Percentiles rank a stretch among this genome's conserved stretches.
Evolutionary conservation across 495 filamentous ascomycete species (phyloP).

Genomic region (Hyaloscypha bicolor): DNA sequence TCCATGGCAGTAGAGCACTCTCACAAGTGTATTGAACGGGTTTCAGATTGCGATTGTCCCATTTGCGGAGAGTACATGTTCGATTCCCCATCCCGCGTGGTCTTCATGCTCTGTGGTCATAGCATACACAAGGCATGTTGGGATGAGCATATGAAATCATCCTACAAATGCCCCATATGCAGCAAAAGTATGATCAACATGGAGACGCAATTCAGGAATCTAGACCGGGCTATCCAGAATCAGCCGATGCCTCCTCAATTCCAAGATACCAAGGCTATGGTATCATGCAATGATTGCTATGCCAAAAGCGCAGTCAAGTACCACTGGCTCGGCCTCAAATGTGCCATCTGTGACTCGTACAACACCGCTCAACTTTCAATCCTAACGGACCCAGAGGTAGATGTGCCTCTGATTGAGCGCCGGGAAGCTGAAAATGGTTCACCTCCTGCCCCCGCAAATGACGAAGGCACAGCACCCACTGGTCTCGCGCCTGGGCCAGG

Average conservation of each 20-base stretch:
- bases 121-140: slow-evolving; percentile 91
- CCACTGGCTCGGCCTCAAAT: slow-evolving; percentile 95
- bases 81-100: slow-evolving; percentile 83
- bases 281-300: slow-evolving; percentile 94
- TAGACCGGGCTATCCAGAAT: slow-evolving; percentile 79
- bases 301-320: slow-evolving; percentile 83
- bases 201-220: slow-evolving; percentile 90
- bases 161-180: slow-evolving; percentile 95
- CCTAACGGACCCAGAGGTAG: slow-evolving; percentile 32
- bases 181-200: slow-evolving; percentile 93
- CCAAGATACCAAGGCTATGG: slow-evolving; percentile 72
- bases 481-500: slow-evolving; percentile 16
- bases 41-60: slow-evolving; percentile 95
- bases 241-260: slow-evolving; percentile 94
- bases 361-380: slow-evolving; percentile 79
- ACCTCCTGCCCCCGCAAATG: slow-evolving; percentile 2
- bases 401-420: slow-evolving; percentile 23
- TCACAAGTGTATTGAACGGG: slow-evolving; percentile 94
- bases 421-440: slow-evolving; percentile 20
- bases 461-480: slow-evolving; percentile 6
- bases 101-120: slow-evolving; percentile 95
- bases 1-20: slow-evolving; percentile 74
- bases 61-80: slow-evolving; percentile 99
- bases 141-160: slow-evolving; percentile 77
- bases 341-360: slow-evolving; percentile 79